Evolutionary conservation across 805 yeast genomes (phyloP).

Genomic region (Hanseniaspora taiwanica): DNA sequence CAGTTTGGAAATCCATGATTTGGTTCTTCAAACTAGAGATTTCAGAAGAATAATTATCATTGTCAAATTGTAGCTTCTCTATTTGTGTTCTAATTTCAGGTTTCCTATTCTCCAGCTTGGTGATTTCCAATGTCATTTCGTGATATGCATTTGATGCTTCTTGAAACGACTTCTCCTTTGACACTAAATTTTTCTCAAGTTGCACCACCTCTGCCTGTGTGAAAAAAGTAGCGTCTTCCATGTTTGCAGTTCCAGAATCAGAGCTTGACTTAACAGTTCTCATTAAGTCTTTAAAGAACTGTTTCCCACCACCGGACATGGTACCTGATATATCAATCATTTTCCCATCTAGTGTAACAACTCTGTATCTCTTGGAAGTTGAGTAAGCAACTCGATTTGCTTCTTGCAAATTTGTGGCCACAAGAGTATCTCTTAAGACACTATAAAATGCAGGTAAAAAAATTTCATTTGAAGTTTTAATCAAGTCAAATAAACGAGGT

Average conservation of each 20-base stretch:
- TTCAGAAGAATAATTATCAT: not conserved
- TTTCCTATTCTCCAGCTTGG: slow-evolving; percentile 44
- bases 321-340: slow-evolving; percentile 89
- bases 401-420: slow-evolving; percentile 60
- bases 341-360: slow-evolving; percentile 86
- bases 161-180: slow-evolving; percentile 42
- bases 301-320: slow-evolving; percentile 89
- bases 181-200: slow-evolving; percentile 37
- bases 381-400: slow-evolving; percentile 89
- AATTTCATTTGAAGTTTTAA: slow-evolving; percentile 48
- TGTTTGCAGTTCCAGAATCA: slow-evolving; percentile 19
- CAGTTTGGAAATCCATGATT: slow-evolving; percentile 32
- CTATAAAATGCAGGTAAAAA: slow-evolving; percentile 85
- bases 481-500: slow-evolving; percentile 75
- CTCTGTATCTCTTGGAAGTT: slow-evolving; percentile 56
- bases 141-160: slow-evolving; percentile 35
- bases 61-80: slow-evolving; percentile 48
- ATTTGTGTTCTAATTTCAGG: slow-evolving; percentile 58
- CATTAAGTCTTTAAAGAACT: slow-evolving; percentile 66
- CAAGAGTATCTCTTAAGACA: slow-evolving; percentile 76
- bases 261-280: slow-evolving; percentile 10
- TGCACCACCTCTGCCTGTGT: slow-evolving; percentile 44
- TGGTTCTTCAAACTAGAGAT: slow-evolving; percentile 45
- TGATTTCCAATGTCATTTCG: slow-evolving; percentile 48
- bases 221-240: slow-evolving; percentile 20